These are phyloP conservation scores for Penicillium thymicola DNA, from an alignment of 2,329 filamentous ascomycete species.

Conservation along the genomic window DNA sequence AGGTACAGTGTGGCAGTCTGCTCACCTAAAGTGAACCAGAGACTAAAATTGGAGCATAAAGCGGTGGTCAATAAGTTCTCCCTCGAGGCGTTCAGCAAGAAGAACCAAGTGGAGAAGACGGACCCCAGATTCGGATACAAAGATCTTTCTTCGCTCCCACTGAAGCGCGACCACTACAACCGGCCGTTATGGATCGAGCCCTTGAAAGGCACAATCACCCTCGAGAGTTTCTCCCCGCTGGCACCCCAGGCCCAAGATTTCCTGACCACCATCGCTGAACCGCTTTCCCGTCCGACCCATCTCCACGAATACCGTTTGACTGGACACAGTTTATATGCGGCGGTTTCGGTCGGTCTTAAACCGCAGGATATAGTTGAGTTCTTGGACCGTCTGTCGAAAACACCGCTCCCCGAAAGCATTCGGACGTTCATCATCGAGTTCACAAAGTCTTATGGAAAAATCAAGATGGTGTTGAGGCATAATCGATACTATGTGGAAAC, in stretches of 20 bases:
- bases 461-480: constrained; percentile 90
- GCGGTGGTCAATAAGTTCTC: constrained; percentile 54
- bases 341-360: constrained; percentile 88
- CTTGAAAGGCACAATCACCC: constrained; percentile 76
- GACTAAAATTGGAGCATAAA: constrained; percentile 27
- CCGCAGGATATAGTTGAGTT: constrained; percentile 87
- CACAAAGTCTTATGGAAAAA: constrained; percentile 89
- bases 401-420: constrained; percentile 76
- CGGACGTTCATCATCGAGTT: constrained; percentile 76
- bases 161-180: constrained; percentile 86
- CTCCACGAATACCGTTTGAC: constrained; percentile 93
- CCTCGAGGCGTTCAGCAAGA: constrained; percentile 50
- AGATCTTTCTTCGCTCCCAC: constrained; percentile 76
- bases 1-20: constrained; percentile 34
- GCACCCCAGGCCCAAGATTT: constrained; percentile 89
- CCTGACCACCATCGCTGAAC: constrained; percentile 92
- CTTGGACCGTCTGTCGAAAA: constrained; percentile 85
- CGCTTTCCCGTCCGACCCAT: constrained; percentile 81
- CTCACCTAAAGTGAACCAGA: constrained; percentile 11
- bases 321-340: constrained; percentile 89
- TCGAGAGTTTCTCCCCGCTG: constrained; percentile 90
- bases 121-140: constrained; percentile 60
- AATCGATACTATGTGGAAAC: constrained; percentile 95
- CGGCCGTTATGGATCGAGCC: constrained; percentile 94
- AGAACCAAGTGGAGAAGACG: constrained; percentile 42